Evolutionary conservation across 192 early-diverging fungal species (phyloP), one percentile per base, ranked within the genome.

Genomic region (Linnemannia zychae): DNA sequence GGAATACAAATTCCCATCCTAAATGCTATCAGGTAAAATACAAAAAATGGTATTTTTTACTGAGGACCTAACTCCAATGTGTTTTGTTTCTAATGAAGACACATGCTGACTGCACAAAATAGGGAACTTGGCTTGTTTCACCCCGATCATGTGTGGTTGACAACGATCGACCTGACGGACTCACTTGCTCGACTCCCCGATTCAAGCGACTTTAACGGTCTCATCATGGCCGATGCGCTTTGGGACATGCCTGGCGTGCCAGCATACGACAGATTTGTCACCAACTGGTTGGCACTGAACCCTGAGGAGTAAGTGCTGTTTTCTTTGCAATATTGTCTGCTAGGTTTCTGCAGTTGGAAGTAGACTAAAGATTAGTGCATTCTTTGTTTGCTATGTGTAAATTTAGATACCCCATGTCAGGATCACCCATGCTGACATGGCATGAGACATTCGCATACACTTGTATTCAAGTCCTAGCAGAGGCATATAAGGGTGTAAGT

Each of bases 361-460:
- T 9, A 44, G 3, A 6, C 9, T 44, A 9, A 44, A 6, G 40
- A 44, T 3, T 44, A 44, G 18, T 15, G 44, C 18, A 33, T 67
- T 38, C 22, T 24, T 48, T 67, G 40, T 22, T 40, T 63, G 31
- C 20, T 31, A 12, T 71, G 24, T 24, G 24, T 47, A n/a, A n/a
- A n/a, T 47, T 52, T 65, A 78, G 76, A 44, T 84, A 84, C 37
- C 82, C 82, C 0, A 12, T 40, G 17, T 67, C 82, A 15, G 82
- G 76, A 36, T 72, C 33, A 1, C 37, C 49, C 4, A 71, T 71
- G 22, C 47, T 84, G 20, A 75, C 82, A 18, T 84, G 82, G 82
- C 82, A 84, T n/a, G 71, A 84, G 53, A 84, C 76, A 11, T 84
- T 71, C 37, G 72, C 82, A 0, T 84, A 84, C 31, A 75, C 82